Conservation (phyloP, 495 filamentous ascomycete genomes). For the Daldinia bambusicola region DNA sequence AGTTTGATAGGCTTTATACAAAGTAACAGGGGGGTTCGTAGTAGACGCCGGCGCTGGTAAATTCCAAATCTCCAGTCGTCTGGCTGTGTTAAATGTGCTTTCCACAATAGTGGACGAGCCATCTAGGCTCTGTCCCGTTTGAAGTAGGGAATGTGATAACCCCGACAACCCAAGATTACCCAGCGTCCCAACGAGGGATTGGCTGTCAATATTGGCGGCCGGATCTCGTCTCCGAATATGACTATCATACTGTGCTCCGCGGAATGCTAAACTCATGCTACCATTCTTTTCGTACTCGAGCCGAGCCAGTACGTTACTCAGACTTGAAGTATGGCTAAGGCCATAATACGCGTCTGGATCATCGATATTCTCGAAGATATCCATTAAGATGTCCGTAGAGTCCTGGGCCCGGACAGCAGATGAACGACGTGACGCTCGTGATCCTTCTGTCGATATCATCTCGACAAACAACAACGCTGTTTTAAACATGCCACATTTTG, state of each 20-base stretch:
- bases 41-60: constrained; percentile 74
- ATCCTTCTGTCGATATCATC: constrained; percentile 66
- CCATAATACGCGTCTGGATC: constrained; percentile 97
- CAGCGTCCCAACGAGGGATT: constrained; percentile 69
- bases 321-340: constrained; percentile 78
- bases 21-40: constrained; percentile 69
- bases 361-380: constrained; percentile 89
- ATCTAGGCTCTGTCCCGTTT: constrained; percentile 66
- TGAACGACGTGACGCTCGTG: constrained; percentile 71
- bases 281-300: constrained; percentile 94
- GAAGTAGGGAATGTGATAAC: constrained; percentile 75
- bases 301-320: constrained; percentile 78
- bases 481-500: constrained; percentile 83
- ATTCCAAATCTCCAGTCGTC: constrained; percentile 93
- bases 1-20: constrained; percentile 83
- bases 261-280: constrained; percentile 86
- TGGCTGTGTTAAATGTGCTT: constrained; percentile 81
- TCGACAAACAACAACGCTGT: constrained; percentile 87
- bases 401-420: constrained; percentile 68
- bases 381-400: constrained; percentile 73
- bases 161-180: constrained; percentile 75
- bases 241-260: constrained; percentile 91
- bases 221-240: constrained; percentile 68
- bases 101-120: constrained; percentile 67
- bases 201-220: constrained; percentile 55